A percentile compares a stretch with the other conserved stretches of the same genome.
Conservation (phyloP, 495 filamentous ascomycete species). For the Massariosphaeria phaeospora region DNA sequence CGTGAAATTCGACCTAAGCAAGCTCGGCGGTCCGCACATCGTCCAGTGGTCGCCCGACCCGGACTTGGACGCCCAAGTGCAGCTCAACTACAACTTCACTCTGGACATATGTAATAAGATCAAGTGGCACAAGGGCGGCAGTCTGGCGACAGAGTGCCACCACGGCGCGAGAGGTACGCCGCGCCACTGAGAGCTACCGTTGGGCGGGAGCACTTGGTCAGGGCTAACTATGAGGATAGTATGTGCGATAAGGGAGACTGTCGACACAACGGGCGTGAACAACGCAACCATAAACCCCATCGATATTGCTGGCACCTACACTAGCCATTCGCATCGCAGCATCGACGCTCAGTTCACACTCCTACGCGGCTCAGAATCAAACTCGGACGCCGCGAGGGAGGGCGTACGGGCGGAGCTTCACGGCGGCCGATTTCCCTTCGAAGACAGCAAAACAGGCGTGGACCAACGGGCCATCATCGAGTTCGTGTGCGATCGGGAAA, state of each 20-base stretch:
- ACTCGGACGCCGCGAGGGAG: constrained; percentile 56
- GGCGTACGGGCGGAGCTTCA: constrained; percentile 67
- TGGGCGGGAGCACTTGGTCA: background rate
- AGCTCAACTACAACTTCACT: constrained; percentile 77
- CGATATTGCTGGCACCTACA: constrained; percentile 69
- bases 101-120: constrained; percentile 75
- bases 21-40: constrained; percentile 71
- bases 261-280: constrained; percentile 41
- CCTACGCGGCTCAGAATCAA: constrained; percentile 53
- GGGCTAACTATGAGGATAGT: constrained; percentile 46
- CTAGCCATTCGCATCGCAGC: constrained; percentile 41
- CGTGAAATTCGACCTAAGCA: constrained; percentile 58
- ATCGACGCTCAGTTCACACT: constrained; percentile 60
- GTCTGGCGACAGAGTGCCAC: constrained; percentile 51
- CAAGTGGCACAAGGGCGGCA: constrained; percentile 46
- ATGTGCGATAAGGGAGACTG: constrained; percentile 66
- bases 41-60: constrained; percentile 53
- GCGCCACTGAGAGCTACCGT: background rate
- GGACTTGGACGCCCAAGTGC: constrained; percentile 37
- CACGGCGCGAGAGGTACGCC: constrained; percentile 55
- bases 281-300: constrained; percentile 50
- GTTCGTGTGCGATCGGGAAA: constrained; percentile 68
- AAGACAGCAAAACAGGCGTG: constrained; percentile 45
- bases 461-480: constrained; percentile 71
- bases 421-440: constrained; percentile 57